Evolutionary conservation across 208 protist species (phyloP), one percentile per base, ranked within the genome.

Genomic region (Vickermania ingenoplastis): DNA sequence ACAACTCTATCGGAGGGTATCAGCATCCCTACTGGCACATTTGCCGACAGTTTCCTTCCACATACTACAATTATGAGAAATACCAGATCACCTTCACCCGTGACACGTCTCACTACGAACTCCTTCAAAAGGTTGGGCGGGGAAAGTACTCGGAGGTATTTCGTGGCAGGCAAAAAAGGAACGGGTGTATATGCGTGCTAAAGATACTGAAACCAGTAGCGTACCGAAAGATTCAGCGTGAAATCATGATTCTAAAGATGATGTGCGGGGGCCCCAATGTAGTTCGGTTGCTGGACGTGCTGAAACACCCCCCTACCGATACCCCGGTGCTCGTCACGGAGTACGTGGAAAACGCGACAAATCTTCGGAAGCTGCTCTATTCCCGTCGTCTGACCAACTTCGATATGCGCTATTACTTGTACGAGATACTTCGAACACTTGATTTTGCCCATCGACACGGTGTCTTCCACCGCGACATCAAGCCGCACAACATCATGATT

Each of bases 71-170:
- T 55, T 98, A 98, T 73, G 94, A 97, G 60, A 82, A 81, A 45
- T 51, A 79, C 1, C 53, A 65, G 7, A 79, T 98, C 11, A 67
- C 87, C 27, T 94, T 81, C 59, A 89, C 81, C 65, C 75, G 72
- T 63, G 86, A 81, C 54, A 65, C 83, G 55, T 96, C 97, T 22
- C 84, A 97, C 26, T 99, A 99, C 77, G 94, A 98, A 67, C 81
- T 99, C 7, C 61, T 94, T 13, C 78, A 91, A 51, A 98, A 98
- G 69, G 87, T 99, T 29, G 97, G 97, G 3, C 81, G 86, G 11
- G 96, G 95, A 29, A 99, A 99, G 86, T 99, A 99, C 83, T 97
- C 89, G 45, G 98, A 99, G 76, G 98, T 99, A 1, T 99, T 99
- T 77, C 82, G 98, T 48, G 96, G 94, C 0, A 77, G 93, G 2